Base-by-base conservation (phyloP, 2,329 filamentous ascomycete genomes). In the Dactylellina parvicollis region DNA sequence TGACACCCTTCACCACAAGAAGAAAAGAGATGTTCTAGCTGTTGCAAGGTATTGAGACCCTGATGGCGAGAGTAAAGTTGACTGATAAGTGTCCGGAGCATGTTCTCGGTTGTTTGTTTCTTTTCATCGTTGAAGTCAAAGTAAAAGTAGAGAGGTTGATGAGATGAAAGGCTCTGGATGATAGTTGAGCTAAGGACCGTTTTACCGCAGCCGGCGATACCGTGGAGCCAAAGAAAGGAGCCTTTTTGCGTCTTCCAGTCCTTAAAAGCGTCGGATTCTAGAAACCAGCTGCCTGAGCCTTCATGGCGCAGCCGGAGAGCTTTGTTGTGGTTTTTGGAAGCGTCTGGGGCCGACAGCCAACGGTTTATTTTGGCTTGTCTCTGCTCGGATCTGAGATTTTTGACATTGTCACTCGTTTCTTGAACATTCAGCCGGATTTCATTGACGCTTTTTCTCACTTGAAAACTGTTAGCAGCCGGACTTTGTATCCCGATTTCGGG, bases 121-220 rank as follows among this genome's bases (percentile, higher is more conserved):
- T 78, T 52, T 0, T 4, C 40, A 52, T 83, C 79, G 4, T 78
- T 81, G 75, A 83, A 83, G 61, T 79, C 79, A 50, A 82, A 82
- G 69, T 80, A 81, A 74, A 80, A 82, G 50, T 81, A 81, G 4
- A 64, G 60, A 28, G 36, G 2, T 8, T n/a, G 22, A n/a, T 52
- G 0, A 20, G 4, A 9, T 24, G 75, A 50, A 7, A 79, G 55
- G 54, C 79, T 59, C 62, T 80, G 55, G n/a, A 82, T 76, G 24
- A 83, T 74, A 1, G 78, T 80, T 4, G 80, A 82, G 66, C 79
- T 80, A 0, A 83, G 77, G 57, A 83, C 76, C 0, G 81, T 82
- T 72, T 83, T 83, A 9, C 82, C 81, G 52, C 81, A 83, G 36
- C 82, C 82, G 16, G 80, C 78, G 20, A 81, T 82, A 0, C 82